phyloP scores from a whole-genome alignment of 2,329 filamentous ascomycete species.

The Fulvia fulva region DNA sequence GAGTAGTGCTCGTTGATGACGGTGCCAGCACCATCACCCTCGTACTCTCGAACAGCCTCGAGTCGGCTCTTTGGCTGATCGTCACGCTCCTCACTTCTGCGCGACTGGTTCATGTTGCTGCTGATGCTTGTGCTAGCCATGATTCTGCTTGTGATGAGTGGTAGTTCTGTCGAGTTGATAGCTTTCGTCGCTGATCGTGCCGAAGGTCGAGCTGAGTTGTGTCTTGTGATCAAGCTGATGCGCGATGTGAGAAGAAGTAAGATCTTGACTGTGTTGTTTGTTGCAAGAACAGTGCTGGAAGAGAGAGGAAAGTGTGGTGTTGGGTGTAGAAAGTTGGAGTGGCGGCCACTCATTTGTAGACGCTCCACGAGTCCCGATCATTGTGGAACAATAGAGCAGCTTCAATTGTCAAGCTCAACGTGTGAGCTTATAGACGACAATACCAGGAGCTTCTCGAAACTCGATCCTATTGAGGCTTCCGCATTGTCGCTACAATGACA shows the following conservation, averaged over 20 bases:
- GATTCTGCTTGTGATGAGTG: background rate
- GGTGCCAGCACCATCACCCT: conserved; percentile 19
- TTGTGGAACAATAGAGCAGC: background rate
- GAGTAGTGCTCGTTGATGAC: conserved; percentile 28
- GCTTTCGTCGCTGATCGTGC: background rate
- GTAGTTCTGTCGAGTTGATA: background rate
- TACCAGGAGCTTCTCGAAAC: background rate
- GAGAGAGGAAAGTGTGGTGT: background rate
- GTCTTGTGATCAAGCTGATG: background rate
- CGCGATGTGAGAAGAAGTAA: background rate
- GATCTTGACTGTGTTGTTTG: background rate
- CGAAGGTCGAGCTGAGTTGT: background rate
- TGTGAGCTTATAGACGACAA: background rate
- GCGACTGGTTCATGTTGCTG: background rate
- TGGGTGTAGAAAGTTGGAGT: background rate
- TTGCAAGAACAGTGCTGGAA: background rate
- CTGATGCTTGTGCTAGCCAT: background rate
- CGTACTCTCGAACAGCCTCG: conserved; percentile 9
- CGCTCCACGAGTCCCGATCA: background rate
- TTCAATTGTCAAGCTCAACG: background rate
- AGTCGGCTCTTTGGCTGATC: background rate
- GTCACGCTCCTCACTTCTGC: background rate
- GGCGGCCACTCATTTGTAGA: background rate
- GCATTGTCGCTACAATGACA: background rate
- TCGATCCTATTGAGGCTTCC: background rate